Percentiles rank a stretch among this genome's conserved stretches.
Evolutionary conservation across 2,329 filamentous ascomycete genomes (phyloP).

Genomic region (Herpomyces periplanetae): DNA sequence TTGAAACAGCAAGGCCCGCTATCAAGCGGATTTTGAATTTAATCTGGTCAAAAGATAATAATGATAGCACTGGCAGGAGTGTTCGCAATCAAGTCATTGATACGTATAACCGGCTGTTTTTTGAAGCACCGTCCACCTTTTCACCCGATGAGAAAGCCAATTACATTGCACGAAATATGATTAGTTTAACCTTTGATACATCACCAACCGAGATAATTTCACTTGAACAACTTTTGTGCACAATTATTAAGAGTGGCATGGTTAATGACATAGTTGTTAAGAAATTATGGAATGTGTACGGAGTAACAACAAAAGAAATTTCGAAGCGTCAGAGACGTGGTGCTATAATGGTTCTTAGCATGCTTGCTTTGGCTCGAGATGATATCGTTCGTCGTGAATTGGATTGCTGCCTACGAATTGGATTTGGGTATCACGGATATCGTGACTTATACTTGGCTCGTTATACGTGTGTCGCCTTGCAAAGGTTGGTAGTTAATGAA

Average conservation of each 20-base stretch:
- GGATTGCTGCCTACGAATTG: constrained; percentile 66
- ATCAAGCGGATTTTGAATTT: constrained; percentile 81
- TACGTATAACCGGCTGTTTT: constrained; percentile 79
- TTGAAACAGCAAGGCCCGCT: constrained; percentile 62
- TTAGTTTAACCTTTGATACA: constrained; percentile 78
- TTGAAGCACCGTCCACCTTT: constrained; percentile 66
- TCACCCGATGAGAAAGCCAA: constrained; percentile 62
- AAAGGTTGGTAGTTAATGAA: constrained; percentile 51
- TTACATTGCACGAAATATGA: constrained; percentile 92
- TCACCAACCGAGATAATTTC: constrained; percentile 82
- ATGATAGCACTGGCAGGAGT: constrained; percentile 89
- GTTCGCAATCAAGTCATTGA: constrained; percentile 89
- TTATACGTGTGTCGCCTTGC: constrained; percentile 70
- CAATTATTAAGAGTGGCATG: constrained; percentile 80
- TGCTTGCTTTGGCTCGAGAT: constrained; percentile 68
- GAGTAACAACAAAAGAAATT: constrained; percentile 66
- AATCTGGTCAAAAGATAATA: constrained; percentile 98
- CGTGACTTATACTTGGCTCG: constrained; percentile 59
- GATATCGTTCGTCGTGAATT: constrained; percentile 82
- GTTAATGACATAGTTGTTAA: constrained; percentile 50
- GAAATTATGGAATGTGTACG: constrained; percentile 92
- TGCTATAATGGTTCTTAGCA: constrained; percentile 77
- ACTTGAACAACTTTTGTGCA: constrained; percentile 65
- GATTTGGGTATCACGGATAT: constrained; percentile 38
- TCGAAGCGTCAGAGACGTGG: constrained; percentile 63